These are phyloP conservation scores for Mortierella sp. DNA, from an alignment of 371 early-diverging fungal genomes.

Conservation along the genomic window DNA sequence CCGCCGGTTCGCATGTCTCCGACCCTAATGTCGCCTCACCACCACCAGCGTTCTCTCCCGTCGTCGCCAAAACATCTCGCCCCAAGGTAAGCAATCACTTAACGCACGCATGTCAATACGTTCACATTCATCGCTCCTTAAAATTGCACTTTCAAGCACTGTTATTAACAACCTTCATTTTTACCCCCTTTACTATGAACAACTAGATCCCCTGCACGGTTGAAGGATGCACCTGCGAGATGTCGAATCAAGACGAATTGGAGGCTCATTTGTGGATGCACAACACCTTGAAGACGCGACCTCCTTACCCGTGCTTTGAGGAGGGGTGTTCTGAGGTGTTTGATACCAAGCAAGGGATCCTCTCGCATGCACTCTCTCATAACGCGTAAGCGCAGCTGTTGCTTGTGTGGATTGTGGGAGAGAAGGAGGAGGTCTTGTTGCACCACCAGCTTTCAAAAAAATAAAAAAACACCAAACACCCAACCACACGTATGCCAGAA, in stretches of 20 bases:
- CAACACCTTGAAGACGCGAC: conserved; percentile 48
- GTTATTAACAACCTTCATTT: background rate
- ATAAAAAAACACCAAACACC: too few relatives aligned
- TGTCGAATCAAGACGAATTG: conserved; percentile 31
- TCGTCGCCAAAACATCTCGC: background rate
- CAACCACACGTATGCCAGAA: too few relatives aligned
- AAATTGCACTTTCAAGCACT: background rate
- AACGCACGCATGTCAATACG: background rate
- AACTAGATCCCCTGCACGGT: conserved; percentile 30
- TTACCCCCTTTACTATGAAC: background rate
- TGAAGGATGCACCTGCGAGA: conserved; percentile 28
- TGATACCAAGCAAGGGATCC: conserved; percentile 46
- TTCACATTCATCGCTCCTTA: background rate
- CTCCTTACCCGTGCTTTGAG: conserved; percentile 54
- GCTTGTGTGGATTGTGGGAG: too few relatives aligned
- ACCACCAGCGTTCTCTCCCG: background rate
- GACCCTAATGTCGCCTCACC: background rate
- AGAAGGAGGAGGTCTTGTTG: too few relatives aligned
- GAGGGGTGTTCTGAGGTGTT: conserved; percentile 45
- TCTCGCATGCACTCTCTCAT: conserved; percentile 45
- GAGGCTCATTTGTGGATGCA: conserved; percentile 55
- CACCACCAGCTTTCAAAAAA: too few relatives aligned
- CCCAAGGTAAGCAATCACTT: background rate
- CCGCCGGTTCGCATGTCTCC: background rate
- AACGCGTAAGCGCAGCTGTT: background rate